Evolutionary conservation across 495 filamentous ascomycete species (phyloP).

Genomic region (Thermothielavioides terrestris): DNA sequence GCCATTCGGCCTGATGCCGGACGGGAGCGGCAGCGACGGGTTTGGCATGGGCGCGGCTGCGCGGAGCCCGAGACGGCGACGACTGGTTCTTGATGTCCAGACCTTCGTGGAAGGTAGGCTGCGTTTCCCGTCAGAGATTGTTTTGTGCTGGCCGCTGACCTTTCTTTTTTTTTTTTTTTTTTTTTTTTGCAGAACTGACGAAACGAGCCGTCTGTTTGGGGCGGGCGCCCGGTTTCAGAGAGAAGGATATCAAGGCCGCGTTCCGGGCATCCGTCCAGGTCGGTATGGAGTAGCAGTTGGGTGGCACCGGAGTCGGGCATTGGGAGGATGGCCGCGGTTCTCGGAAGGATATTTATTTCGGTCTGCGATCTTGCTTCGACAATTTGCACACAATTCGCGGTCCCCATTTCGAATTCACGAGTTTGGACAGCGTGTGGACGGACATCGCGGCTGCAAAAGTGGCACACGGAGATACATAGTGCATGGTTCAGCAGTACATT

Average conservation of each 20-base stretch:
- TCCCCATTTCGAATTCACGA: no score
- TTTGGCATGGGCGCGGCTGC: neutral
- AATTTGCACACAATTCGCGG: no score
- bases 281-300: neutral
- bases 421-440: no score
- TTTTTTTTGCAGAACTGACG: constrained; percentile 15
- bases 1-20: neutral
- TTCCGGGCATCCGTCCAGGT: constrained; percentile 32
- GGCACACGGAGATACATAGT: no score
- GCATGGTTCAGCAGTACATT: no score
- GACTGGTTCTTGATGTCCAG: constrained; percentile 23
- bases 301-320: no score
- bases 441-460: no score
- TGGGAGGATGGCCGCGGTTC: neutral
- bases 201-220: constrained; percentile 48
- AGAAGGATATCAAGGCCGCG: constrained; percentile 50
- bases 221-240: constrained; percentile 50
- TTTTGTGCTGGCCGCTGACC: no score
- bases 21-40: neutral
- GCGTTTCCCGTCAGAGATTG: no score
- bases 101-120: constrained; percentile 20
- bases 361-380: no score
- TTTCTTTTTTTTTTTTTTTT: neutral
- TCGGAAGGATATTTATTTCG: neutral
- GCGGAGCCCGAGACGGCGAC: neutral